phyloP scores from a whole-genome alignment of 2,329 filamentous ascomycete genomes.

The Fusarium hostae region DNA sequence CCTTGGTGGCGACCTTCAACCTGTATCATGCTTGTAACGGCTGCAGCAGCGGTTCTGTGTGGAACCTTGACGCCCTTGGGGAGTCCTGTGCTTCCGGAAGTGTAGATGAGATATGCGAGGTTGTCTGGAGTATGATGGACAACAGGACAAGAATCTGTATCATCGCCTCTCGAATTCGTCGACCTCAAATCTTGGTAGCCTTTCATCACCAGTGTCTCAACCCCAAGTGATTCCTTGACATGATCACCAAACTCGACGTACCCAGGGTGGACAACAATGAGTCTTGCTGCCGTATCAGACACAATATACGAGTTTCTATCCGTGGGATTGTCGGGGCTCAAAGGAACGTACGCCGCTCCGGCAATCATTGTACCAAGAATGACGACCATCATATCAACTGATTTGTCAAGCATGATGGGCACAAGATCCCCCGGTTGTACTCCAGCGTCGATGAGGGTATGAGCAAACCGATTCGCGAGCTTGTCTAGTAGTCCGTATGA shows the following conservation, averaged over 20 bases:
- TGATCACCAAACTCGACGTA: neutral
- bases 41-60: neutral
- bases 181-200: neutral
- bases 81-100: neutral
- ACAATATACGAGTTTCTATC: conserved; percentile 37
- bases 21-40: neutral
- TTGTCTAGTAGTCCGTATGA: conserved; percentile 1
- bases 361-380: conserved; percentile 36
- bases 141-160: neutral
- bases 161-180: neutral
- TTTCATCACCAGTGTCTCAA: neutral
- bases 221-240: neutral
- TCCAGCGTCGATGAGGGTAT: neutral
- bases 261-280: conserved; percentile 10
- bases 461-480: neutral
- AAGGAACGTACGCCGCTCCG: conserved; percentile 33
- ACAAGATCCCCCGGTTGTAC: conserved; percentile 9
- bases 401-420: conserved; percentile 28
- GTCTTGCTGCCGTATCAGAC: conserved; percentile 19
- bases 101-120: neutral
- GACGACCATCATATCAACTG: conserved; percentile 23
- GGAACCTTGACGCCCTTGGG: neutral
- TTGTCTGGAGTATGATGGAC: neutral
- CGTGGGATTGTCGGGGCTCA: conserved; percentile 35
- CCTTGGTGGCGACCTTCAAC: neutral